A percentile compares a stretch with the other conserved stretches of the same genome.
These are phyloP conservation scores for Neurospora terricola DNA, from an alignment of 495 filamentous ascomycete species.

Conservation along the genomic window DNA sequence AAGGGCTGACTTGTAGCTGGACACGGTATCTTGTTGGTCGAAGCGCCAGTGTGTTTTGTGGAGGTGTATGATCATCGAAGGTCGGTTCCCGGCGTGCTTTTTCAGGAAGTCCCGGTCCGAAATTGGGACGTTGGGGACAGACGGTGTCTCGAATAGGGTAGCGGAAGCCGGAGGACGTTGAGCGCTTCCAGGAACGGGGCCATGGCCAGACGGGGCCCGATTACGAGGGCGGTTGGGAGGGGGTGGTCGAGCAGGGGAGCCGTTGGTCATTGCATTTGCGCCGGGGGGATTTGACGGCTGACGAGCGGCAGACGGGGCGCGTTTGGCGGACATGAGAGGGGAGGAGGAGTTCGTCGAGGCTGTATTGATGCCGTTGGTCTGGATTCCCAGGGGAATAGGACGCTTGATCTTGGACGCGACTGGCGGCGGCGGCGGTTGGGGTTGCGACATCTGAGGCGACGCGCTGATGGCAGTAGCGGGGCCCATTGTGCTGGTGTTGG, in stretches of 20 bases:
- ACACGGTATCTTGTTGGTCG: conserved; percentile 87
- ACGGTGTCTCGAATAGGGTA: not conserved
- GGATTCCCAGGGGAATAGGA: conserved; percentile 56
- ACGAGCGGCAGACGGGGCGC: conserved; percentile 35
- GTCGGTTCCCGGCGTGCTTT: conserved; percentile 65
- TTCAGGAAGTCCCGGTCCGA: conserved; percentile 67
- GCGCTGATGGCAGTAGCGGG: conserved; percentile 5
- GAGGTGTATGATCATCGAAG: conserved; percentile 79
- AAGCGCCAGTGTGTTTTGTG: conserved; percentile 82
- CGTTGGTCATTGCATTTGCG: conserved; percentile 35
- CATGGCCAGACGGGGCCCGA: conserved; percentile 41
- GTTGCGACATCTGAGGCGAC: conserved; percentile 26
- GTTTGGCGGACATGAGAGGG: conserved; percentile 54
- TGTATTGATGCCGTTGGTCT: conserved; percentile 53
- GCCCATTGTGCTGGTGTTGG: not conserved
- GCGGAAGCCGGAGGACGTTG: not conserved
- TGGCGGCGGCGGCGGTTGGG: conserved; percentile 34
- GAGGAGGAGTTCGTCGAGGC: conserved; percentile 57
- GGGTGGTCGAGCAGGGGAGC: conserved; percentile 18
- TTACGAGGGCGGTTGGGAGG: conserved; percentile 38
- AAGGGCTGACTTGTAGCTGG: conserved; percentile 87
- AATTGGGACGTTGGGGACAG: conserved; percentile 34
- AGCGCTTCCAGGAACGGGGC: conserved; percentile 16
- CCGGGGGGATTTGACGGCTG: conserved; percentile 30
- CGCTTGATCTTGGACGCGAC: conserved; percentile 62